Conservation (phyloP, 2,329 filamentous ascomycete species). For the Colletotrichum camelliae region DNA sequence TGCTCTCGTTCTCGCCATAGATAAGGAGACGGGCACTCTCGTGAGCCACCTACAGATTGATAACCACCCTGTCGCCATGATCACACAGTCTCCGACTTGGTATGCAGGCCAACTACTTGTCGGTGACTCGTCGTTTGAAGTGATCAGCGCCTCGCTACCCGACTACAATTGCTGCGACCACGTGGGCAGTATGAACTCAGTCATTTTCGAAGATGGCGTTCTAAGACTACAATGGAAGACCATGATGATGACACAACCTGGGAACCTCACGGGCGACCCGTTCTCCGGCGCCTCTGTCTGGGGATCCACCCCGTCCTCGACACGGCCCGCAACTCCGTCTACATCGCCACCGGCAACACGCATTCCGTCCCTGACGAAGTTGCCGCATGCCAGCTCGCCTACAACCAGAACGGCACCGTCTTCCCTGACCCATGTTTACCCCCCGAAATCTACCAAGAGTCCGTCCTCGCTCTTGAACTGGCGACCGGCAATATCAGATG, state of each 20-base stretch:
- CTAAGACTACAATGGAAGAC: neutral
- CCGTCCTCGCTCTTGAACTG: neutral
- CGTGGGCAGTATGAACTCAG: neutral
- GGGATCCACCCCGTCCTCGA: neutral
- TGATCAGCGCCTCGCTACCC: neutral
- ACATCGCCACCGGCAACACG: neutral
- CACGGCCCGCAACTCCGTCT: neutral
- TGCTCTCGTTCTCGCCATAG: neutral
- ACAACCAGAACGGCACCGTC: neutral
- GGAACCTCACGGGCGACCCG: neutral
- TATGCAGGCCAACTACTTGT: neutral
- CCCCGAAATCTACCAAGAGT: neutral
- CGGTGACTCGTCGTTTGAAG: neutral
- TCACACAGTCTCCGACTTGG: neutral
- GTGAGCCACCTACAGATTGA: neutral
- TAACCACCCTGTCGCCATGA: neutral
- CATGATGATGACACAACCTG: neutral
- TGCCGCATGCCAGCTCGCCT: neutral
- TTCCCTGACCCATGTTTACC: neutral
- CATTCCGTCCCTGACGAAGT: neutral
- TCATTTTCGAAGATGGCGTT: neutral
- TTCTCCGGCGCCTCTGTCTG: neutral
- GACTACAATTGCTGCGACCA: neutral
- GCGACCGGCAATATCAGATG: neutral
- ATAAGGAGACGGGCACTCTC: neutral